These are phyloP conservation scores for Lepidium aucheri DNA, from an alignment of 345 rosid genomes.

Conservation along the genomic window DNA sequence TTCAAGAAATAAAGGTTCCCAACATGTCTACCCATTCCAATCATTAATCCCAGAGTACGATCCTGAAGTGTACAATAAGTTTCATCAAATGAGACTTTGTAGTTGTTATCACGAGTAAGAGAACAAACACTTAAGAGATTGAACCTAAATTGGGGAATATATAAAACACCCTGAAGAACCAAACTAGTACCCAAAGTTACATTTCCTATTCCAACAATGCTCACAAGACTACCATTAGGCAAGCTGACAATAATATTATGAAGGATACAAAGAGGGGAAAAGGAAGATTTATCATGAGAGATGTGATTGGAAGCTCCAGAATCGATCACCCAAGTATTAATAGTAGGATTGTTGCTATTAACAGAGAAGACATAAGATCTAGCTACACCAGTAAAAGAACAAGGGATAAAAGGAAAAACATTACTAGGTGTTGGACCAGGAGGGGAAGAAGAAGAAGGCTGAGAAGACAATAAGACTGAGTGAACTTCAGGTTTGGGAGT, in stretches of 20 bases:
- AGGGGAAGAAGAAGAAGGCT: background rate
- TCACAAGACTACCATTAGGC: background rate
- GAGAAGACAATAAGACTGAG: background rate
- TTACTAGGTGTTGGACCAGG: background rate
- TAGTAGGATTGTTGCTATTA: background rate
- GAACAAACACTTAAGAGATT: background rate
- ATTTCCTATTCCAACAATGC: background rate
- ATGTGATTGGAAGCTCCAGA: background rate
- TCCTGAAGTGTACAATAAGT: background rate
- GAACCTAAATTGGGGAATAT: background rate
- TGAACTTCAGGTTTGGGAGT: background rate
- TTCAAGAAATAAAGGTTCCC: background rate
- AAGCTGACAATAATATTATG: background rate
- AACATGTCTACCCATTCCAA: background rate
- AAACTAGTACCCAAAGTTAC: fast-evolving
- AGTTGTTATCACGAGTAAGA: fast-evolving
- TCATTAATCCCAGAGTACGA: background rate
- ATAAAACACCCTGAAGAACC: fast-evolving
- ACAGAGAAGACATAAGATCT: background rate
- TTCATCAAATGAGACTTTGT: background rate
- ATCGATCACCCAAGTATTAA: background rate
- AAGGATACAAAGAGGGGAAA: too few species aligned
- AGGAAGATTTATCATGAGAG: too few species aligned
- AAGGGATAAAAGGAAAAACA: background rate
- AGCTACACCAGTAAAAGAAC: background rate